These are phyloP conservation scores for Speleostelium caveatum DNA, from an alignment of 78 protist species.

Conservation along the genomic window DNA sequence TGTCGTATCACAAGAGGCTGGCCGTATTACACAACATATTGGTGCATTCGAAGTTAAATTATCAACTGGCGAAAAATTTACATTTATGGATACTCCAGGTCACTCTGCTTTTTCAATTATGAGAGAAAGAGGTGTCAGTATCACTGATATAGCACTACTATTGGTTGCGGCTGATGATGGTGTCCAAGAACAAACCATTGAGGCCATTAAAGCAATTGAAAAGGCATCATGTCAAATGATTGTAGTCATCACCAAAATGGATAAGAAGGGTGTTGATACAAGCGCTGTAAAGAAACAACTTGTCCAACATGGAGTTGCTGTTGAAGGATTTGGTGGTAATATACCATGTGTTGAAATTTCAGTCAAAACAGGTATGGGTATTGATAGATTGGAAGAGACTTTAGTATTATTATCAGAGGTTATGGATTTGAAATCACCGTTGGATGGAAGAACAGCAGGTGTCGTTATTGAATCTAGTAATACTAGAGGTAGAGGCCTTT, in stretches of 20 bases:
- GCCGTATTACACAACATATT: constrained; percentile 97
- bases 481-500: constrained; percentile 50
- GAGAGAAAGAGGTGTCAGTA: constrained; percentile 91
- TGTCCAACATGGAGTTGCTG: constrained; percentile 71
- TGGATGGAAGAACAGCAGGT: not conserved
- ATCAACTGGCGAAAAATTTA: constrained; percentile 35
- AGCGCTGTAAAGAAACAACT: constrained; percentile 54
- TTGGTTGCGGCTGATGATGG: constrained; percentile 96
- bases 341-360: constrained; percentile 80
- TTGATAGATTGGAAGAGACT: constrained; percentile 75
- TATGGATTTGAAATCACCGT: constrained; percentile 66
- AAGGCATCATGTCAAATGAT: constrained; percentile 79
- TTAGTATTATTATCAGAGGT: constrained; percentile 71
- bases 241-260: constrained; percentile 95
- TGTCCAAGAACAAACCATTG: constrained; percentile 90
- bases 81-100: constrained; percentile 97
- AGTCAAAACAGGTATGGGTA: constrained; percentile 79
- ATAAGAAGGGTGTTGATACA: constrained; percentile 76
- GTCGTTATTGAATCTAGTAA: constrained; percentile 64
- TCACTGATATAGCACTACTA: constrained; percentile 92
- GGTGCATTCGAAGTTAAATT: constrained; percentile 81
- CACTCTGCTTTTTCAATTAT: constrained; percentile 94
- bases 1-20: constrained; percentile 93
- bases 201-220: constrained; percentile 81
- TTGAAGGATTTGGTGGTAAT: constrained; percentile 92